phyloP scores from a whole-genome alignment of 345 rosid species.

The Cardamine occulta region DNA sequence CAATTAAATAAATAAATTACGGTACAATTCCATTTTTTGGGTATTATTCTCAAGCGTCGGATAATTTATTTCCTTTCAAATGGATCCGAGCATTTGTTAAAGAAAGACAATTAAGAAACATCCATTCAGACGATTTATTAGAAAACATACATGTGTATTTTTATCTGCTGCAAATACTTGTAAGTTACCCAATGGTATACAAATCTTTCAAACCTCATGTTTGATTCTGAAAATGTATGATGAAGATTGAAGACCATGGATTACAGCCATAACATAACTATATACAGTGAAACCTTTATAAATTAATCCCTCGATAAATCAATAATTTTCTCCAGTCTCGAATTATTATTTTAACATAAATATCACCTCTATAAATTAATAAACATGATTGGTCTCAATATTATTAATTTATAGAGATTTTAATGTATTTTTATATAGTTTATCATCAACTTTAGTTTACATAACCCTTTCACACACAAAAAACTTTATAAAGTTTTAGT shows the following conservation, averaged over 20 bases:
- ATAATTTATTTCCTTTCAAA: not conserved
- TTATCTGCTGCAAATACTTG: not conserved
- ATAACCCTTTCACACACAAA: not conserved
- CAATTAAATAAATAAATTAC: too few relatives aligned
- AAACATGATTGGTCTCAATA: too few relatives aligned
- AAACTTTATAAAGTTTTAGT: too few relatives aligned
- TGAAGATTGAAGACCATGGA: not conserved
- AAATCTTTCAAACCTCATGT: not conserved
- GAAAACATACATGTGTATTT: not conserved
- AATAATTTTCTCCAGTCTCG: too few relatives aligned
- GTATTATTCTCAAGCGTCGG: slow-evolving; percentile 4
- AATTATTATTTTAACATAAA: too few relatives aligned
- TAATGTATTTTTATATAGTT: not conserved
- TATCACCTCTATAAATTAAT: too few relatives aligned
- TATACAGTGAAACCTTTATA: not conserved
- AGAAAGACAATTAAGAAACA: not conserved
- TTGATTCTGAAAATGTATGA: not conserved
- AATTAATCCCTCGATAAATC: too few relatives aligned
- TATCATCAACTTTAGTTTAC: not conserved
- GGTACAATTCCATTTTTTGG: not conserved
- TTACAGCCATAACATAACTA: not conserved
- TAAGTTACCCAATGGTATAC: not conserved
- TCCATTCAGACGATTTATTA: not conserved
- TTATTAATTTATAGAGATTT: too few relatives aligned
- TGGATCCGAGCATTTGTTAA: not conserved